These are phyloP conservation scores for Apiotrichum brassicae DNA, from an alignment of 1,284 basidiomycete genomes.

Conservation along the genomic window DNA sequence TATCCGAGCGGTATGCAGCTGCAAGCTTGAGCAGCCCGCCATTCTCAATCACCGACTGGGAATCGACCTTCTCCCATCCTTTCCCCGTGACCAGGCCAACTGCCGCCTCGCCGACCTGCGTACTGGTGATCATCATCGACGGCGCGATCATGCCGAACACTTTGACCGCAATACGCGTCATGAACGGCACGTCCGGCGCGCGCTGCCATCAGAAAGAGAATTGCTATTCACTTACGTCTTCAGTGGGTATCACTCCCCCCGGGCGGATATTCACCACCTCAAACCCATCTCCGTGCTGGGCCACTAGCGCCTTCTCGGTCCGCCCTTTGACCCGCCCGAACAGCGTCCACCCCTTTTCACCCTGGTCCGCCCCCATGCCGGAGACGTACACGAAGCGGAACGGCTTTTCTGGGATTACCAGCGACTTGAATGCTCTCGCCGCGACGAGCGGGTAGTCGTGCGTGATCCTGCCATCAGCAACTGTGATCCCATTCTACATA, in stretches of 20 bases:
- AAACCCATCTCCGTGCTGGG: conserved; percentile 10
- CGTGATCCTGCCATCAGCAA: conserved; percentile 23
- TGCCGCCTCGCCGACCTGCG: conserved; percentile 14
- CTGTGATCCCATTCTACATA: conserved; percentile 7
- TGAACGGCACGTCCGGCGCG: background rate
- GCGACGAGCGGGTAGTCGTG: conserved; percentile 24
- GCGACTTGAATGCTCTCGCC: conserved; percentile 16
- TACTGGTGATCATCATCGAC: conserved; percentile 4
- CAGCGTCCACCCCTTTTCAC: conserved; percentile 9
- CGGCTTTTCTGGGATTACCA: conserved; percentile 18
- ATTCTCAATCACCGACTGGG: no score
- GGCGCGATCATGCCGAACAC: conserved; percentile 11
- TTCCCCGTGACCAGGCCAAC: conserved; percentile 12
- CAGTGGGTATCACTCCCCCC: conserved; percentile 22
- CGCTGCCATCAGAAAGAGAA: conserved; percentile 1
- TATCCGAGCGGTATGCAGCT: no score
- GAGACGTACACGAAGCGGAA: conserved; percentile 32
- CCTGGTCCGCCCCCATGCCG: conserved; percentile 24
- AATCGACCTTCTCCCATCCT: no score
- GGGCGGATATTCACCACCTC: conserved; percentile 22
- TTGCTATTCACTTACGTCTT: conserved; percentile 16
- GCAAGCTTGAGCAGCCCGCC: no score
- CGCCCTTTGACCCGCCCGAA: conserved; percentile 25
- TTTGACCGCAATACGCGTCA: background rate
- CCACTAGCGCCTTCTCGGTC: conserved; percentile 22